These are phyloP conservation scores for Suillus luteus DNA, from an alignment of 768 basidiomycete genomes.

Conservation along the genomic window DNA sequence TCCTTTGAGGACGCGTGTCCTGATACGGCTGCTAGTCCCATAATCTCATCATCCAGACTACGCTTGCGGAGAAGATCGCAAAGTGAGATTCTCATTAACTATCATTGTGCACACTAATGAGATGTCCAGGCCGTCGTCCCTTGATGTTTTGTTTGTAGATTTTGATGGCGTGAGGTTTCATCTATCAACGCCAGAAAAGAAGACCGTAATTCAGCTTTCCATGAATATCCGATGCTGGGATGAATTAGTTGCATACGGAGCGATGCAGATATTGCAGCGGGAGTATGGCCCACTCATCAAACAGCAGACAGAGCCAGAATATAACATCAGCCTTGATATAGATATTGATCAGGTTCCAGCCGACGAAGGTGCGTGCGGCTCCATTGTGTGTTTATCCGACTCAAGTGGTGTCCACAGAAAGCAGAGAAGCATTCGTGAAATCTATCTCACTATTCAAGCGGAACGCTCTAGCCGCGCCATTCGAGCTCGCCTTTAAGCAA, in stretches of 20 bases:
- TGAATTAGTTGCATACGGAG: constrained; percentile 88
- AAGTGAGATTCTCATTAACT: constrained; percentile 57
- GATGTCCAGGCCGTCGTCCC: constrained; percentile 71
- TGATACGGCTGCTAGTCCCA: constrained; percentile 58
- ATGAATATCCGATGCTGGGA: constrained; percentile 99
- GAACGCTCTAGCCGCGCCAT: constrained; percentile 92
- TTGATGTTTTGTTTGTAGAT: constrained; percentile 97
- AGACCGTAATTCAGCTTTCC: constrained; percentile 81
- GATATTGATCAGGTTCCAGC: constrained; percentile 85
- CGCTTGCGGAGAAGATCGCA: constrained; percentile 79
- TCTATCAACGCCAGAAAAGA: constrained; percentile 83
- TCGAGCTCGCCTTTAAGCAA: constrained; percentile 82
- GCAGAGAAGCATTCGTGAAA: constrained; percentile 75
- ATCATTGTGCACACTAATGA: constrained; percentile 20
- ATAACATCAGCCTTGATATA: constrained; percentile 84
- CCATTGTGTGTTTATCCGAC: constrained; percentile 7
- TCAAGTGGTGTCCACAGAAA: constrained; percentile 50
- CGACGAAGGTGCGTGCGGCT: constrained; percentile 63
- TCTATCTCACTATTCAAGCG: constrained; percentile 87
- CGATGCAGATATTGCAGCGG: constrained; percentile 69
- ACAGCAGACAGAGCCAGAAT: constrained; percentile 77
- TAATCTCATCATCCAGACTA: constrained; percentile 91
- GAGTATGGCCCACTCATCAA: constrained; percentile 81
- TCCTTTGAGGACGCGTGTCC: background rate
- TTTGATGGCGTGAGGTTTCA: constrained; percentile 97